Base-by-base conservation (phyloP, 176 grass and related monocot genomes). In the Oryza punctata region DNA sequence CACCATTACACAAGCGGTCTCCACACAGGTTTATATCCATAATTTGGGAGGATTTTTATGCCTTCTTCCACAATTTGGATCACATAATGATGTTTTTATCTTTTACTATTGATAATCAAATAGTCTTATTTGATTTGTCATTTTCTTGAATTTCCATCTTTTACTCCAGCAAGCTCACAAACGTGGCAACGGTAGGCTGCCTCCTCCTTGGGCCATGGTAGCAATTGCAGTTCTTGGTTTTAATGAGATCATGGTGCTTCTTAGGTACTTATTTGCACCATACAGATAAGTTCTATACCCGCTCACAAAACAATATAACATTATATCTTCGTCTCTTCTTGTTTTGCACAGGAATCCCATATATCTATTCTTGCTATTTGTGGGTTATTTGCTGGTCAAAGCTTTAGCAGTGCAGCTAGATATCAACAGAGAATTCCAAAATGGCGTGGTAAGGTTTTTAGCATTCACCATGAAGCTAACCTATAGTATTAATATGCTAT, bases 181-280 rank as follows among this genome's bases (percentile, higher is more conserved):
- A 57, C 92, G 70, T 2, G 69, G 81, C 45, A 93, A 93, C 61
- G 92, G 85, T 43, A 87, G 74, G 83, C 63, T 97, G 84, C 95
- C 95, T 89, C 88, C 95, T 87, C 86, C 91, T 65, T 97, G 92
- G 92, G 92, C 92, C 63, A 85, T 97, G 80, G 81, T 88, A 88
- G 90, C 86, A 72, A 97, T 97, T 18, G 71, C 91, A 45, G 49
- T 89, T 80, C 90, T 97, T 76, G 95, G 95, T 78, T 97, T 97
- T 78, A 94, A 97, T 93, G 95, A 97, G 85, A 82, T 97, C 47
- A 97, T 97, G 95, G 1, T 19, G 69, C 69, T 90, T 61, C 49
- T 90, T 14, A 90, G 85, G 74, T 92, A 85, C 49, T 25, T 43
- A 59, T 9, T 45, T 43, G 5, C 59, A 59, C 33, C 64, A 67